A percentile compares a stretch with the other conserved stretches of the same genome.
Conservation (phyloP, 2,329 filamentous ascomycete species). For the Nemania serpens region DNA sequence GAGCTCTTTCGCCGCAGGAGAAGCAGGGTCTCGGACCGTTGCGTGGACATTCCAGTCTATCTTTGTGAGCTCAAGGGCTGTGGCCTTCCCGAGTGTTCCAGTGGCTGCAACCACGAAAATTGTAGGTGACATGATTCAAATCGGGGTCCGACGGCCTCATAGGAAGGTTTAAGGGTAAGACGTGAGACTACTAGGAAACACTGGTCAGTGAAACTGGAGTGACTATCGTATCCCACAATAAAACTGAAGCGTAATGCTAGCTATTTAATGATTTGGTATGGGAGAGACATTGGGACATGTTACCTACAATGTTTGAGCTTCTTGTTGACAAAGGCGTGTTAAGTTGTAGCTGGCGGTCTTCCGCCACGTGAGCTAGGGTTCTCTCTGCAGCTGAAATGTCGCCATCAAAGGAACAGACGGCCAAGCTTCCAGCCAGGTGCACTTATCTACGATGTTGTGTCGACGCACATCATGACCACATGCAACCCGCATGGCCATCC, state of each 20-base stretch:
- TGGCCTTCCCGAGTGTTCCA: conserved; percentile 28
- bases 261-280: background rate
- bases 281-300: too few species aligned
- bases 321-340: too few species aligned
- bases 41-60: conserved; percentile 28
- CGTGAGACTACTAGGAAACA: background rate
- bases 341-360: background rate
- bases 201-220: background rate
- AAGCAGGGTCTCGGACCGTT: conserved; percentile 20
- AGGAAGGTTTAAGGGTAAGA: too few species aligned
- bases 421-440: too few species aligned
- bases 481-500: too few species aligned
- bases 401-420: too few species aligned
- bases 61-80: conserved; percentile 23
- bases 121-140: conserved; percentile 20
- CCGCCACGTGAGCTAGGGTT: too few species aligned
- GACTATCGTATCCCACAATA: background rate
- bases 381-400: too few species aligned
- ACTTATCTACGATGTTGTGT: too few species aligned
- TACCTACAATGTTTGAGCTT: too few species aligned
- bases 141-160: too few species aligned
- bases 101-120: conserved; percentile 31
- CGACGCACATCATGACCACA: too few species aligned
- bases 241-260: background rate
- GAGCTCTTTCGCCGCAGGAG: conserved; percentile 22